A percentile compares a stretch with the other conserved stretches of the same genome.
These are phyloP conservation scores for Lasiodiplodia sp. DNA, from an alignment of 2,329 filamentous ascomycete genomes.

Conservation along the genomic window DNA sequence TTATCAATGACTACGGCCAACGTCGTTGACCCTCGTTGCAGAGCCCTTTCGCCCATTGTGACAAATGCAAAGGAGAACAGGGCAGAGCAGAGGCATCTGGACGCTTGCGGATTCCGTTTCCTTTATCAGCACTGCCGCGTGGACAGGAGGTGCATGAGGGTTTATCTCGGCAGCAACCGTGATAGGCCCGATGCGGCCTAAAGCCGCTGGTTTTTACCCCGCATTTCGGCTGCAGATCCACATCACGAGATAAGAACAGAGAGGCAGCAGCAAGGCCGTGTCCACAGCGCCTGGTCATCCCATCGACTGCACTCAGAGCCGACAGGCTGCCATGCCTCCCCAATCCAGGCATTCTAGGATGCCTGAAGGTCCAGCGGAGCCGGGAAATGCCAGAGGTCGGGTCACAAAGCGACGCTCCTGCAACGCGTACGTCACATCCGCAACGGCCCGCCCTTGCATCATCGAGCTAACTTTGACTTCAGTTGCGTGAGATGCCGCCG, in stretches of 20 bases:
- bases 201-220: constrained; percentile 11
- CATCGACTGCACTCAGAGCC: not conserved
- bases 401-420: constrained; percentile 39
- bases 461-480: not conserved
- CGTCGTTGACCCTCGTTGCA: not conserved
- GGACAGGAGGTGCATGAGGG: not conserved
- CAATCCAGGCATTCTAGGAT: constrained; percentile 2
- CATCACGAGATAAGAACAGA: constrained; percentile 12
- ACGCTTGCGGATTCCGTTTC: not conserved
- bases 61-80: not conserved
- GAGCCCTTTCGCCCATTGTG: not conserved
- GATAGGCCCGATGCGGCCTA: not conserved
- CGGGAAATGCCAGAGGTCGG: not conserved
- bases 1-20: not conserved
- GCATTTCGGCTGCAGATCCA: constrained; percentile 17
- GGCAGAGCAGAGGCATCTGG: too few relatives aligned
- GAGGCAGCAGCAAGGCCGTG: not conserved
- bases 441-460: not conserved
- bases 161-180: not conserved
- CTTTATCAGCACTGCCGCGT: not conserved
- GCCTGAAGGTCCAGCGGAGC: not conserved
- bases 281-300: not conserved
- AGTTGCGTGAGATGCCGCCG: constrained; percentile 41
- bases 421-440: constrained; percentile 33
- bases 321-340: constrained; percentile 2